Evolutionary conservation across 1,284 basidiomycete species (phyloP), one percentile per base, ranked within the genome.

Genomic region (Ganoderma sinense): DNA sequence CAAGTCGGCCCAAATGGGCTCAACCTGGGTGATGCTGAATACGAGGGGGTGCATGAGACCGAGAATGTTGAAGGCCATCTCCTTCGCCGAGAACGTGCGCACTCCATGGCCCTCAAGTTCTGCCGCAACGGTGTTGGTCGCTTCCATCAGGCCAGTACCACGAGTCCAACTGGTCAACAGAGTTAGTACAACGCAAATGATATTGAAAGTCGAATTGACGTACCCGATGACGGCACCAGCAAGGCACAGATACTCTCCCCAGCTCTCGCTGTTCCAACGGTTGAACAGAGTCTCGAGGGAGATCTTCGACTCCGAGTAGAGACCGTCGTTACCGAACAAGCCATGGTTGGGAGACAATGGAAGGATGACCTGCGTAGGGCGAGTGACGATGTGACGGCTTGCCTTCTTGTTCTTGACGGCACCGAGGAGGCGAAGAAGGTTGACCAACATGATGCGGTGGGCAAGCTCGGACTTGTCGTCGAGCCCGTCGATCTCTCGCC

Each of bases 1-100:
- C 73, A 98, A 86, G 80, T 99, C 97, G 63, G 97, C 97, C 97
- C 97, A 98, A 78, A 99, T 97, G 8, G 97, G 97, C 81, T 99
- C 97, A 68, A 99, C 97, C 82, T 99, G 98, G n/a, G 97, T 98
- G 79, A 99, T 97, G 82, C 97, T 98, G 88, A 99, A 99, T 65
- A 99, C 89, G n/a, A 99, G 91, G 56, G 98, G 97, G 81, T 99
- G 98, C 96, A 99, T 98, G 61, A 97, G 88, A 75, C 97, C 98
- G 68, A 99, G 92, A 77, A 99, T 96, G 84, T 99, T 99, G 91
- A 99, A 99, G 3, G 97, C 97, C 97, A 99, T 99, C 85, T 99
- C 97, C 85, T 98, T 98, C 62, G 97, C 94, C 3, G 96, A 98
- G 91, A 99, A 99, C 5, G 98, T 99, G 76, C 97, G 91, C 72